Conservation (phyloP, 805 yeast genomes). For the Metschnikowia matae region DNA sequence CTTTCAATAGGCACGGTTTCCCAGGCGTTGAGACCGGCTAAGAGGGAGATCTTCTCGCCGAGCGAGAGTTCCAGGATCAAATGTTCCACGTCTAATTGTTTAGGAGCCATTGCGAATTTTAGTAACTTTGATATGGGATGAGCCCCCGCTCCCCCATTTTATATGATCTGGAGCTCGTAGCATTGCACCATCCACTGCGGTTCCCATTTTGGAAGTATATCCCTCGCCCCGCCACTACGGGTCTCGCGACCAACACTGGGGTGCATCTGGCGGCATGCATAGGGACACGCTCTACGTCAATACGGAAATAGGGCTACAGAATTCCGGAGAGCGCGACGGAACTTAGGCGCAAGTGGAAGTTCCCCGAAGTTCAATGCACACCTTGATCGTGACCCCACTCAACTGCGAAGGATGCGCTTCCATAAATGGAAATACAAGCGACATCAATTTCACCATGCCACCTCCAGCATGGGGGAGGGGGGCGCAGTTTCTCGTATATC, state of each 20-base stretch:
- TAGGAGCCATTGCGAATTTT: conserved; percentile 4
- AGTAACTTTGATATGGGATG: too few relatives aligned
- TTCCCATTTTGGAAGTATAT: background rate
- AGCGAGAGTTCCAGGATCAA: conserved; percentile 30
- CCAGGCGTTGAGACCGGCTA: conserved; percentile 28
- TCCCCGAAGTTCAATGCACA: background rate
- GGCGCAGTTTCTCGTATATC: background rate
- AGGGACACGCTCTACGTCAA: background rate
- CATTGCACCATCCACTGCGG: background rate
- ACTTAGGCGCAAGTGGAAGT: background rate
- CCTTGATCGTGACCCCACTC: background rate
- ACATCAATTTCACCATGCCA: background rate
- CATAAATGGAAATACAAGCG: background rate
- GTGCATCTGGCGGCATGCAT: background rate
- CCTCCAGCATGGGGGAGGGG: too few relatives aligned
- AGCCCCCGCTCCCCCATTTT: background rate
- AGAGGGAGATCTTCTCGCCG: conserved; percentile 32
- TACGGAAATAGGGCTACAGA: background rate
- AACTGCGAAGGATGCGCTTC: background rate
- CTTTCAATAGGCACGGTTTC: conserved; percentile 13
- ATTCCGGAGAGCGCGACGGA: background rate
- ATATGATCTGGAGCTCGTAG: background rate
- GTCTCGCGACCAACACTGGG: background rate
- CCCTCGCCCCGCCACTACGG: background rate
- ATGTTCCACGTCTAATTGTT: conserved; percentile 26